These are phyloP conservation scores for Echinosphaeria canescens DNA, from an alignment of 2,329 filamentous ascomycete genomes.

Conservation along the genomic window DNA sequence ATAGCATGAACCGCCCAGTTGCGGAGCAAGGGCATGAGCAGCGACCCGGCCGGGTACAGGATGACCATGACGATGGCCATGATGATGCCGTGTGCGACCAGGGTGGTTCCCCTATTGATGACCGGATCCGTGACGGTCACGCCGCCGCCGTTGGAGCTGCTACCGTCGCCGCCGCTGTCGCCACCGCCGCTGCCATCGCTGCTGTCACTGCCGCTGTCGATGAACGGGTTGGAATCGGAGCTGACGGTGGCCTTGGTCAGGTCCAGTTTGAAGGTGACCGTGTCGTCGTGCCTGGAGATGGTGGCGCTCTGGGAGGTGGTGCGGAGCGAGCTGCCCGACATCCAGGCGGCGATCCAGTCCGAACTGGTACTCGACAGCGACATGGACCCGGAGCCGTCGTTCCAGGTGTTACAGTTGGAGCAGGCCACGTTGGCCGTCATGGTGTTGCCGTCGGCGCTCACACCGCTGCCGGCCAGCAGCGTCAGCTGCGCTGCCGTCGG, in stretches of 20 bases:
- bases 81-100: constrained; percentile 30
- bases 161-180: constrained; percentile 1
- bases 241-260: constrained; percentile 21
- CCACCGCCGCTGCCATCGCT: constrained; percentile 2
- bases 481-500: constrained; percentile 18
- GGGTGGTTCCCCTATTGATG: constrained; percentile 5
- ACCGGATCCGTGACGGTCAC: constrained; percentile 6
- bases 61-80: constrained; percentile 37
- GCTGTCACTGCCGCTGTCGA: constrained; percentile 4
- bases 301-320: constrained; percentile 15
- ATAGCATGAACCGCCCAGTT: constrained; percentile 33
- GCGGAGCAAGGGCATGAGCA: constrained; percentile 35
- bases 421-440: constrained; percentile 40
- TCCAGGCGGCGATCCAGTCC: constrained; percentile 33
- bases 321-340: constrained; percentile 19
- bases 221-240: constrained; percentile 29
- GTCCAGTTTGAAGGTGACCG: constrained; percentile 21
- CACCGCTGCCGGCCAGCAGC: constrained; percentile 35
- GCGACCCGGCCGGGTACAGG: constrained; percentile 35
- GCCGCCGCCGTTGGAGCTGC: constrained; percentile 1
- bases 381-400: constrained; percentile 10
- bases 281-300: constrained; percentile 23
- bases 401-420: constrained; percentile 26
- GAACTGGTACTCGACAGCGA: constrained; percentile 16
- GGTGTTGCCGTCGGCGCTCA: constrained; percentile 17